Base-by-base conservation (phyloP, 176 grass and related monocot species). In the Lolium perenne region DNA sequence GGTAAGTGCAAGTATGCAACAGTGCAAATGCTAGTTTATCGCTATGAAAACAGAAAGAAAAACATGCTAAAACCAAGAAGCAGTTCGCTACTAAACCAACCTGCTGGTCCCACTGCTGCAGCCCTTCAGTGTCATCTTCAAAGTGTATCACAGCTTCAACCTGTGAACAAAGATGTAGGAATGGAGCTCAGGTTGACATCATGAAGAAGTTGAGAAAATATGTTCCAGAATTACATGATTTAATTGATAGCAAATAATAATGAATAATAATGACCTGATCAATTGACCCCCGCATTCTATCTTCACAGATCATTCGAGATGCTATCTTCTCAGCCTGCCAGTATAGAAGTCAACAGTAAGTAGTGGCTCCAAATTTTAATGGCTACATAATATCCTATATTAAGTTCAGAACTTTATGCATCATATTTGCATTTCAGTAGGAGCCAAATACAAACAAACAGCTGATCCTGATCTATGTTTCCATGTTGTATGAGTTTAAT, bases 81-180 rank as follows among this genome's bases (percentile, higher is more conserved):
- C 22, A 32, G 1, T 82, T 10, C 22, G 13, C 21, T 0, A 11
- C 18, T 18, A 11, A 77, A 84, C 92, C 80, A 75, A 96, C 97
- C 92, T 99, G 92, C 49, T 96, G 87, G 80, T 99, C 97, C 97
- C 97, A 99, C 84, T 96, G 97, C 87, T 93, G 94, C 8, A 99
- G 84, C 87, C 92, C 94, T 83, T 96, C 97, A 0, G 92, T 94
- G 81, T 99, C 97, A 65, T 99, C 97, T 21, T 99, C 97, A 87
- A 99, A 99, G 94, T 99, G 94, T 90, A 99, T 99, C 64, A 99
- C 76, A 48, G 94, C 90, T 83, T 99, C 94, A 87, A 99, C 97
- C 97, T 99, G 77, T 54, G 35, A 69, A 84, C 69, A 67, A 80
- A 57, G 8, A 66, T 5, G 49, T 22, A 50, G 4, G 20, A 6